These are phyloP conservation scores for Pyrrhoderma lamaoense DNA, from an alignment of 1,284 basidiomycete species.

Conservation along the genomic window DNA sequence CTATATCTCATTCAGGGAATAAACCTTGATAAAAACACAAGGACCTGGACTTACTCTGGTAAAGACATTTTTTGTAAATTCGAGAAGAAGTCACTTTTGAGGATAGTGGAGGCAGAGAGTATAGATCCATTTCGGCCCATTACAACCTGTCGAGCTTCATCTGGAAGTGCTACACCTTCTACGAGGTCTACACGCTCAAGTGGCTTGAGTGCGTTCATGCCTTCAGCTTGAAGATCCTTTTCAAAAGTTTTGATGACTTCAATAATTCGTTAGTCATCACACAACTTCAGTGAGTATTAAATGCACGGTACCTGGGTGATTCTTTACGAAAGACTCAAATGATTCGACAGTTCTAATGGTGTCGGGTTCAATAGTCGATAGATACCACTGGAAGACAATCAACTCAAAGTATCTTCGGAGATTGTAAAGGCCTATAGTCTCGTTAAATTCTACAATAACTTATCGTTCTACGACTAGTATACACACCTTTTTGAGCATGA, in stretches of 20 bases:
- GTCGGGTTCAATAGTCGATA: conserved; percentile 81
- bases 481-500: conserved; percentile 61
- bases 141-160: conserved; percentile 84
- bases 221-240: conserved; percentile 81
- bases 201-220: conserved; percentile 77
- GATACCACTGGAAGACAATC: conserved; percentile 91
- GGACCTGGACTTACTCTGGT: conserved; percentile 59
- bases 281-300: neutral
- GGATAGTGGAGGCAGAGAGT: conserved; percentile 86
- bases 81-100: conserved; percentile 97
- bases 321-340: conserved; percentile 77
- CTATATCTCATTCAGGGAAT: conserved; percentile 33
- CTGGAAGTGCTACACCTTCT: conserved; percentile 77
- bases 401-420: conserved; percentile 86
- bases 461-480: conserved; percentile 13
- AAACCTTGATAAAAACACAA: neutral
- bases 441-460: conserved; percentile 11
- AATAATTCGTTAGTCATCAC: neutral
- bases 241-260: conserved; percentile 92
- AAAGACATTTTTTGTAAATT: conserved; percentile 93
- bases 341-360: conserved; percentile 70
- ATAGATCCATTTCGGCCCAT: conserved; percentile 81
- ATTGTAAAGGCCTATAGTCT: conserved; percentile 60
- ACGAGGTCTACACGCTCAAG: conserved; percentile 69
- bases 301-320: conserved; percentile 60